Conservation (phyloP, 257 asterid species). For the Jasminum sambac region DNA sequence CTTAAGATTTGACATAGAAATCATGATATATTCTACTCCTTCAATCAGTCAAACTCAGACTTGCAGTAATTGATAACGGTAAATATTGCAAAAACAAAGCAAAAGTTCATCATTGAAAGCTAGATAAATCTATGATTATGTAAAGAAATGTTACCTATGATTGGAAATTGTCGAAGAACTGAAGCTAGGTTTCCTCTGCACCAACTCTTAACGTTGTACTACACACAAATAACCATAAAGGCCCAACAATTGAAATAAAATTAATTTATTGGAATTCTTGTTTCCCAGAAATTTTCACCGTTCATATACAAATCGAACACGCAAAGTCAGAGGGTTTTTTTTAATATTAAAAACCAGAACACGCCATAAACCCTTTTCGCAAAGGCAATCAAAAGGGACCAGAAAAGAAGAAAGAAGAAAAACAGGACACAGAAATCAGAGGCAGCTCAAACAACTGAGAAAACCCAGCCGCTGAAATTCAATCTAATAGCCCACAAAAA, state of each 20-base stretch:
- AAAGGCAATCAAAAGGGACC: constrained; percentile 18
- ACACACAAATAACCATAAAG: constrained; percentile 35
- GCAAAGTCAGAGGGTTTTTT: constrained; percentile 16
- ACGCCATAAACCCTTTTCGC: constrained; percentile 40
- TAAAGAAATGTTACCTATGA: constrained; percentile 52
- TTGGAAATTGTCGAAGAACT: constrained; percentile 57
- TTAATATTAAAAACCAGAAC: constrained; percentile 20
- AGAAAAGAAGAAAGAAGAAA: neutral
- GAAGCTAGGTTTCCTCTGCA: constrained; percentile 84
- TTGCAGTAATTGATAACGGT: neutral
- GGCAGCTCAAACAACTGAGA: constrained; percentile 23
- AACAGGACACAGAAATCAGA: constrained; percentile 15
- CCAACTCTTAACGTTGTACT: constrained; percentile 49
- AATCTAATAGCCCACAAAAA: constrained; percentile 26
- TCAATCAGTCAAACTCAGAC: neutral
- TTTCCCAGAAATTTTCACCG: constrained; percentile 17
- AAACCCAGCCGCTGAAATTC: constrained; percentile 32
- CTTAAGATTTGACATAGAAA: neutral
- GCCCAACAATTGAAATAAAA: neutral
- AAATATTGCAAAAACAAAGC: neutral
- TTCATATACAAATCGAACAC: constrained; percentile 44
- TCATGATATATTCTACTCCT: neutral
- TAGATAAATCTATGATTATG: neutral
- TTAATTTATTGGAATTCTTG: constrained; percentile 23
- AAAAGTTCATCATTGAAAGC: neutral